phyloP scores from a whole-genome alignment of 805 yeast genomes.

The Saturnispora ahearnii region DNA sequence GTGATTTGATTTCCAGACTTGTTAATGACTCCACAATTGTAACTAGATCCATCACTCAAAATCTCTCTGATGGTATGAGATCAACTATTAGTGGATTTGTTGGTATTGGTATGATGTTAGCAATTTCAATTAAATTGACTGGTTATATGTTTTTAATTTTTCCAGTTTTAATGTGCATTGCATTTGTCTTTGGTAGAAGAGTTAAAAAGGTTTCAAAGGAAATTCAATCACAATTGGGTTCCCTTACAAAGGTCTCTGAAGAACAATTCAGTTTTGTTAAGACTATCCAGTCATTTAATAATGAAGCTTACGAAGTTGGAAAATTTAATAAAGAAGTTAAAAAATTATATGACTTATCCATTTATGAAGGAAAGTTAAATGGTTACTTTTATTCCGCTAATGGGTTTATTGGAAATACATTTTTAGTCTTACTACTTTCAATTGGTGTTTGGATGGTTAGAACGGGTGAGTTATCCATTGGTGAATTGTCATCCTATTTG shows the following conservation, averaged over 20 bases:
- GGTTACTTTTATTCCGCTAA: constrained; percentile 73
- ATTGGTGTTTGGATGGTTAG: constrained; percentile 79
- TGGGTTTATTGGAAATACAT: constrained; percentile 76
- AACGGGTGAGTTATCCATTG: constrained; percentile 67
- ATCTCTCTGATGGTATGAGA: constrained; percentile 86
- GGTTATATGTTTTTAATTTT: constrained; percentile 70
- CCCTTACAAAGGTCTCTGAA: constrained; percentile 81
- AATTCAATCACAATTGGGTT: constrained; percentile 79
- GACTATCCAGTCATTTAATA: constrained; percentile 86
- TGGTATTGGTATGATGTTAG: constrained; percentile 87
- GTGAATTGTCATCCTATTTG: constrained; percentile 86
- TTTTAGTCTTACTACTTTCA: constrained; percentile 65
- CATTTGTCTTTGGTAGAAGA: constrained; percentile 71
- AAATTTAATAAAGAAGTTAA: constrained; percentile 67
- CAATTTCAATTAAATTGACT: constrained; percentile 75
- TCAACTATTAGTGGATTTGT: constrained; percentile 75
- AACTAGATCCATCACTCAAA: constrained; percentile 76
- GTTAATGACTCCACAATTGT: constrained; percentile 87
- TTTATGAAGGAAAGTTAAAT: constrained; percentile 69
- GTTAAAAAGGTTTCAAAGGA: constrained; percentile 66
- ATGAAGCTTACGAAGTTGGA: constrained; percentile 68
- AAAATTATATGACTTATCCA: constrained; percentile 54
- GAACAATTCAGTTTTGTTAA: constrained; percentile 79
- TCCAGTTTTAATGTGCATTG: constrained; percentile 77
- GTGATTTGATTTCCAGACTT: constrained; percentile 82